Evolutionary conservation across 495 filamentous ascomycete genomes (phyloP).

Genomic region (Penicillium cosmopolitanum): DNA sequence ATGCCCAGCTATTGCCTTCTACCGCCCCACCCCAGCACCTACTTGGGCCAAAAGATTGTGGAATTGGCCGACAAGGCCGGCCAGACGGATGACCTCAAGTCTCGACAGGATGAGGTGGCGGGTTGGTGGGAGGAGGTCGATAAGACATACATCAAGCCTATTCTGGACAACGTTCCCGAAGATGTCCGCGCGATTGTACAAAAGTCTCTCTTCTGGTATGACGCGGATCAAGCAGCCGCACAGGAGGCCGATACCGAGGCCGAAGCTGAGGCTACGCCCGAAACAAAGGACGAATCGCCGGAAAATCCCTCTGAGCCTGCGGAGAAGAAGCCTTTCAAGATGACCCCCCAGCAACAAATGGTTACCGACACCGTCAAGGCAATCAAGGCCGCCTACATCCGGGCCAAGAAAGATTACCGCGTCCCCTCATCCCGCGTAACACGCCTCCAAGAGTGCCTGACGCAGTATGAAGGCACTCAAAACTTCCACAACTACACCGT

Average conservation of each 20-base stretch:
- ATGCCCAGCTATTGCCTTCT: slow-evolving; percentile 90
- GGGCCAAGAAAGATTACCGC: slow-evolving; percentile 79
- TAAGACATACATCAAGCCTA: slow-evolving; percentile 72
- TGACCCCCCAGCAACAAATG: slow-evolving; percentile 32
- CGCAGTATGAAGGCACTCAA: slow-evolving; percentile 74
- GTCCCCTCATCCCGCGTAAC: slow-evolving; percentile 70
- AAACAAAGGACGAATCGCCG: slow-evolving; percentile 12
- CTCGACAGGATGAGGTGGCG: slow-evolving; percentile 74
- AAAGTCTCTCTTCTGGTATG: slow-evolving; percentile 41
- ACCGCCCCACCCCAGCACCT: slow-evolving; percentile 87
- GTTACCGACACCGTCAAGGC: slow-evolving; percentile 68
- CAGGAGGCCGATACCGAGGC: slow-evolving; percentile 13
- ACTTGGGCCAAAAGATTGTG: slow-evolving; percentile 75
- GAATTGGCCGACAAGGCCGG: slow-evolving; percentile 72
- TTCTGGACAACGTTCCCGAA: slow-evolving; percentile 61
- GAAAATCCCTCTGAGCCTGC: slow-evolving; percentile 3
- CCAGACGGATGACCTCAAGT: slow-evolving; percentile 65
- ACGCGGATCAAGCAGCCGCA: slow-evolving; percentile 22
- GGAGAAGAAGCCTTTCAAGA: slow-evolving; percentile 24
- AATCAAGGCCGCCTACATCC: slow-evolving; percentile 76
- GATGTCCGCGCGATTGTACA: slow-evolving; percentile 44
- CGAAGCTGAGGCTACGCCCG: slow-evolving; percentile 2
- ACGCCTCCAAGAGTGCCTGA: slow-evolving; percentile 71
- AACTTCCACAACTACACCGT: slow-evolving; percentile 98
- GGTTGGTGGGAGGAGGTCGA: slow-evolving; percentile 82